Evolutionary conservation across 2,329 filamentous ascomycete species (phyloP), one percentile per base, ranked within the genome.

Genomic region (Pestalotiopsis fici): DNA sequence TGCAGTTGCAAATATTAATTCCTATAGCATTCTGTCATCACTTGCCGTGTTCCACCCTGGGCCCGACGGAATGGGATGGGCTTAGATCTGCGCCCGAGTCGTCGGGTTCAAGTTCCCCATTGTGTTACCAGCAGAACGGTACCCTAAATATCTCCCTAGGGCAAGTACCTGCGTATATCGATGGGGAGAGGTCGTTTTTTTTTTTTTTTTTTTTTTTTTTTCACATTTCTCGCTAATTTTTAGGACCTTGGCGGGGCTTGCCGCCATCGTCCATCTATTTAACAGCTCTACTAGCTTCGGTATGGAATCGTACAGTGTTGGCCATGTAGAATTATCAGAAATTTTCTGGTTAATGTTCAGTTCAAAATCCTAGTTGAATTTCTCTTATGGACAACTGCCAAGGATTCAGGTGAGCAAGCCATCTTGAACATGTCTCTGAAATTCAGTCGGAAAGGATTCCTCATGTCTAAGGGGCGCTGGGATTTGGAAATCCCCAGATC

Each of bases 41-140:
- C 31, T 50, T 50, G 7, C 25, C 55, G 55, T 27, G 55, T 57
- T 31, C 43, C 47, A 21, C 12, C 27, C 18, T 25, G 27, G 15
- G 6, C 62, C 31, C 39, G 50, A 64, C 62, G 23, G 62, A 64
- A 23, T 57, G 15, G 63, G 15, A 37, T 12, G 27, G 31, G 31
- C n/a, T 21, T 21, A 21, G 25, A 27, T 31, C 25, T 31, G 27
- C 27, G 28, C 12, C 18, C 43, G n/a, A 21, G 27, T 60, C 28
- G n/a, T 23, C 47, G 54, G 18, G 28, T 21, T 43, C 63, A 28
- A 50, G 56, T 50, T 65, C 27, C 50, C 27, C 31, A n/a, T 37
- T 15, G 63, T 47, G 63, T 57, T 65, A 39, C 63, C 63, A 65
- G 47, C 25, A 54, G 63, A 13, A 47, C 54, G 63, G 54, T 47